Base-by-base conservation (phyloP, 2,329 filamentous ascomycete genomes). In the Aspergillus pseudonomiae region DNA sequence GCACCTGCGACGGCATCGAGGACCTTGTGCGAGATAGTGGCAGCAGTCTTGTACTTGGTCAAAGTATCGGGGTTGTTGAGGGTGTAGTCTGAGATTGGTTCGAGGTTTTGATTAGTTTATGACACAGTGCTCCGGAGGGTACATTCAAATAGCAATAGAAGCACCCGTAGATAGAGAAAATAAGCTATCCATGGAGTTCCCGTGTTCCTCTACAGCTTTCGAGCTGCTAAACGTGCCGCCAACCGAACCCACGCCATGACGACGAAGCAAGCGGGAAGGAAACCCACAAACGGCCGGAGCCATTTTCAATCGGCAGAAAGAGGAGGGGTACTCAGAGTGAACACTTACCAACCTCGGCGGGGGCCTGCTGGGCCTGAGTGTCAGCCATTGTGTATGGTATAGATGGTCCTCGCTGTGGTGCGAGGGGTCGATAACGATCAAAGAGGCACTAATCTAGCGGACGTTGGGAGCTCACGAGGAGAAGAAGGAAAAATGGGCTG, bases 21-120 rank as follows among this genome's bases (percentile, higher is more conserved):
- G 72, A 96, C 94, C 84, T 94, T 97, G 80, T 97, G 92, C 58
- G 94, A 95, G 82, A 99, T 98, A 79, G 91, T 86, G 68, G 92
- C 94, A 63, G 95, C 95, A 70, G 91, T 94, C 89, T 97, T 98
- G 88, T 98, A 98, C 87, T 98, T 99, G 83, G 95, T 98, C 74
- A 99, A 87, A 74, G 93, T 97, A 80, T 96, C 92, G 66, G 92
- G 92, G 85, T 96, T 95, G 81, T 89, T 92, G 80, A 97, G 88
- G 71, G 91, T 87, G 84, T 96, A 94, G 80, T 96, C 92, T 96
- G 69, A 46, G 59, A 65, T 57, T 54, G 62, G 61, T 60, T 57
- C 34, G 55, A 64, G 53, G 48, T 39, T 36, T 62, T 59, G 46
- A 54, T 68, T 65, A 71, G 67, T 67, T 62, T 62, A 36, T 32